Base-by-base conservation (phyloP, 495 filamentous ascomycete genomes). In the Aspergillus kassunensis region DNA sequence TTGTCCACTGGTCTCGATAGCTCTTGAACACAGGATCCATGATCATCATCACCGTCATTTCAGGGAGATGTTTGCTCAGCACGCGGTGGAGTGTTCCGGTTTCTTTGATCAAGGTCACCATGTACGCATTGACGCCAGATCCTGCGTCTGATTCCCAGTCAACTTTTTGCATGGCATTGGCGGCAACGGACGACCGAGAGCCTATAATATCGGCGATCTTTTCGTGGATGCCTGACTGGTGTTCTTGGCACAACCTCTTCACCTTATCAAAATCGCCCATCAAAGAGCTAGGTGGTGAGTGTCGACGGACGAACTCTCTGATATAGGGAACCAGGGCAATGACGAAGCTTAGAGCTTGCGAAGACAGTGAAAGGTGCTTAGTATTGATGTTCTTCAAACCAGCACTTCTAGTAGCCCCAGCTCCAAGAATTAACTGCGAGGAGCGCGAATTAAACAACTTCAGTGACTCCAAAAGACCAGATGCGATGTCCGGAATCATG, bases 201-300 rank as follows among this genome's bases (percentile, higher is more conserved):
- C 84, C 84, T 91, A 97, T 97, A 53, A 99, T 97, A 51, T 96
- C 91, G 13, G 96, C 87, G 0, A 99, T 74, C 63, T 99, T 99
- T 46, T 96, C 90, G 60, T 95, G 89, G 49, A 97, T 97, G 54
- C 82, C 89, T 27, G 82, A 82, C 62, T 97, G 93, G 65, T 97
- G 93, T 60, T 99, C 93, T 60, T 95, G 89, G 58, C 86, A 92
- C 6, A 89, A 75, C 31, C 93, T 81, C 56, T 87, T 86, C 47
- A 96, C 85, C 73, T 91, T 96, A 68, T 97, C 93, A 54, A 96
- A 97, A 59, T 97, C 93, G 29, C 81, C 84, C 75, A 95, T 87
- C 23, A 91, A 63, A 6, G 80, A 73, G 11, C 79, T 81, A 0
- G 77, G 73, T 3, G 81, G 74, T 6, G 84, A 79, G 55, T 95